phyloP scores from a whole-genome alignment of 352 stramenopile genomes.

The Aphanomyces euteiches region DNA sequence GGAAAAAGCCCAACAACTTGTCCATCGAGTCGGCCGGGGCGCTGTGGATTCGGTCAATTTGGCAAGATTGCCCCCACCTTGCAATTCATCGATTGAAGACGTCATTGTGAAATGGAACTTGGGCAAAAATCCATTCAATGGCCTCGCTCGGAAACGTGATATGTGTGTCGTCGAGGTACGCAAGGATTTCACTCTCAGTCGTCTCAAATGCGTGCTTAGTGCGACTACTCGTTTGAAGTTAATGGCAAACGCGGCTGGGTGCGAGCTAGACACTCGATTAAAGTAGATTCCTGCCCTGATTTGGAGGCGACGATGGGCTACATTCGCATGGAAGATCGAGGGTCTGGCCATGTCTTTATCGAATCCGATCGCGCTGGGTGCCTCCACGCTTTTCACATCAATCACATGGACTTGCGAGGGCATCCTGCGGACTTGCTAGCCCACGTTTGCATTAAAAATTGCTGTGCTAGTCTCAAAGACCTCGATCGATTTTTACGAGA shows the following conservation, averaged over 20 bases:
- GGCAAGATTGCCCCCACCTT: neutral
- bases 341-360: neutral
- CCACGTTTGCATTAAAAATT: neutral
- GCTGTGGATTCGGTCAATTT: neutral
- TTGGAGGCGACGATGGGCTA: neutral
- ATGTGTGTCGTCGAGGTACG: neutral
- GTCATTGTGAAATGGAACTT: neutral
- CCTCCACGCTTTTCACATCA: neutral
- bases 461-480: neutral
- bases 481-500: conserved; percentile 2
- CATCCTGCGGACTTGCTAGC: neutral
- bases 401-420: neutral
- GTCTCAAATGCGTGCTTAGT: too few species aligned
- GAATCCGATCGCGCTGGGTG: neutral
- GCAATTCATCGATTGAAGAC: neutral
- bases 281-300: neutral
- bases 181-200: too few species aligned
- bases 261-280: neutral
- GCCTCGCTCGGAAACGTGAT: neutral
- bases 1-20: neutral
- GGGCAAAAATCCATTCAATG: neutral
- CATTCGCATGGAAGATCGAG: neutral
- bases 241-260: neutral
- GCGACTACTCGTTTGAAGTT: neutral
- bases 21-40: neutral